A percentile compares a stretch with the other conserved stretches of the same genome.
These are phyloP conservation scores for Stereum hirsutum DNA, from an alignment of 1,284 basidiomycete species.

Conservation along the genomic window DNA sequence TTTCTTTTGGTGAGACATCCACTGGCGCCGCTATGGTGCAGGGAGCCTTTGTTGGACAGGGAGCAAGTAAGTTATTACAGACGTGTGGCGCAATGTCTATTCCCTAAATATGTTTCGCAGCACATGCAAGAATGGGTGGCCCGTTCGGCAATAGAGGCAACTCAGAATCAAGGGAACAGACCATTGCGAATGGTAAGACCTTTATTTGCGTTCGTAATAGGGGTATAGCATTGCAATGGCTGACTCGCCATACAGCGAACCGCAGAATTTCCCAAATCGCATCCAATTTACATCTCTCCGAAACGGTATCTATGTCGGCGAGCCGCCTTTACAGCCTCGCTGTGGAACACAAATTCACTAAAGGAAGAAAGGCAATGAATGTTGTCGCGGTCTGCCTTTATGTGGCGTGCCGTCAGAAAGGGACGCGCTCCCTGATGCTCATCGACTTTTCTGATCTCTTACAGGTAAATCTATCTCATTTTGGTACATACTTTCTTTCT, in stretches of 20 bases:
- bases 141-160: constrained; percentile 72
- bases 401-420: constrained; percentile 87
- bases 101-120: constrained; percentile 26
- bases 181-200: constrained; percentile 76
- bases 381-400: constrained; percentile 96
- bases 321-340: constrained; percentile 90
- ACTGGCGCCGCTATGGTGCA: constrained; percentile 93
- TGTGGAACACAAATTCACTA: constrained; percentile 90
- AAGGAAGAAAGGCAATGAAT: constrained; percentile 87
- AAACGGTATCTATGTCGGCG: constrained; percentile 75
- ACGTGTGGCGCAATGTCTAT: not conserved
- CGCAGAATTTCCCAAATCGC: constrained; percentile 80
- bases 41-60: constrained; percentile 89
- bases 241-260: constrained; percentile 46
- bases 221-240: not conserved
- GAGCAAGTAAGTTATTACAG: constrained; percentile 64
- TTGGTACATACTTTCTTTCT: not conserved
- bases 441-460: constrained; percentile 96
- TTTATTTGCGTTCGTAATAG: not conserved
- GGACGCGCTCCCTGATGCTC: constrained; percentile 90
- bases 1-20: constrained; percentile 91
- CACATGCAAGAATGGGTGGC: constrained; percentile 71
- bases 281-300: constrained; percentile 69
- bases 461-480: constrained; percentile 42
- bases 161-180: constrained; percentile 79